These are phyloP conservation scores for Ophiostoma angusticollis DNA, from an alignment of 2,329 filamentous ascomycete species.

Conservation along the genomic window DNA sequence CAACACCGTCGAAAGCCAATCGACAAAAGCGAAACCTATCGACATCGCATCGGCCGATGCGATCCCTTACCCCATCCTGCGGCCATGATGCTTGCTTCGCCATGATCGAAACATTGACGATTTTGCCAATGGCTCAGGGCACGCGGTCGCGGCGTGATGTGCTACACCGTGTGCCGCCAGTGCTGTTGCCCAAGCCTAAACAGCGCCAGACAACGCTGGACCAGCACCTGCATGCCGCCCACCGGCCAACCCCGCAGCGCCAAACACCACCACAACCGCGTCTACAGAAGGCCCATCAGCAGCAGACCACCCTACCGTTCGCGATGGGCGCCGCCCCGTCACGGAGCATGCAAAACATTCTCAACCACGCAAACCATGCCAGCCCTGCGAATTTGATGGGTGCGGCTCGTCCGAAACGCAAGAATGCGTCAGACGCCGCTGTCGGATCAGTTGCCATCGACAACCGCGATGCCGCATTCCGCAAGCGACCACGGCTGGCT, in stretches of 20 bases:
- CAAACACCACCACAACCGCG: background rate
- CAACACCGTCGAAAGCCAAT: no score
- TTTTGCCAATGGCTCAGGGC: constrained; percentile 14
- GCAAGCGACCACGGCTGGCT: constrained; percentile 39
- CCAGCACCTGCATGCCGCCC: constrained; percentile 6
- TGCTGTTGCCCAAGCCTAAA: constrained; percentile 12
- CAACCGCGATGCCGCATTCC: constrained; percentile 19
- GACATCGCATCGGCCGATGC: background rate
- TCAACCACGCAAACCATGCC: constrained; percentile 12
- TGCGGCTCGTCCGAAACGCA: constrained; percentile 12
- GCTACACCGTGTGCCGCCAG: constrained; percentile 9
- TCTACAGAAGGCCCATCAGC: background rate
- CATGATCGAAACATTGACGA: constrained; percentile 14
- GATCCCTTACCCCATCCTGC: background rate
- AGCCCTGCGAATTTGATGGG: constrained; percentile 9
- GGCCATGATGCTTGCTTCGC: constrained; percentile 8
- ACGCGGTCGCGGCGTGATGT: constrained; percentile 16
- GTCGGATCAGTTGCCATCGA: background rate
- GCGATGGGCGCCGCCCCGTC: constrained; percentile 7
- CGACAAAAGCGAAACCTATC: background rate
- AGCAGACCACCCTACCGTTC: constrained; percentile 4
- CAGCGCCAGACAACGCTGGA: constrained; percentile 11
- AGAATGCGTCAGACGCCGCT: constrained; percentile 3
- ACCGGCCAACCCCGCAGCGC: background rate
- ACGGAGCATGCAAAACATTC: constrained; percentile 11